phyloP scores from a whole-genome alignment of 2,329 filamentous ascomycete genomes.

The Pezicula radicicola region DNA sequence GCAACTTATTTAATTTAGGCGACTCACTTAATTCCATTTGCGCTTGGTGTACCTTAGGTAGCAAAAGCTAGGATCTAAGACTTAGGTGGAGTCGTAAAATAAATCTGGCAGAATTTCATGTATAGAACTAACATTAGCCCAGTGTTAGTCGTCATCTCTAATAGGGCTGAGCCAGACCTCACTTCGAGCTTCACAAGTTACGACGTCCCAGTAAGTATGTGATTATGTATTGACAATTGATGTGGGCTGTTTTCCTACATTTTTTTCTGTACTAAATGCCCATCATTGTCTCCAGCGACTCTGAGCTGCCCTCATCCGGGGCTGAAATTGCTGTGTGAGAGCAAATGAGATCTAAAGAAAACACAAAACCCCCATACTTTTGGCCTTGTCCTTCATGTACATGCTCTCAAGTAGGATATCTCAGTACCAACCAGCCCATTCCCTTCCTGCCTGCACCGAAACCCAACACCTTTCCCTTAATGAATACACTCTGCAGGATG shows the following conservation, averaged over 20 bases:
- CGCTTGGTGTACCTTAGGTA: too few relatives aligned
- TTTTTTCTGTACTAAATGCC: slow-evolving; percentile 17
- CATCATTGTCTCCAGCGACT: slow-evolving; percentile 12
- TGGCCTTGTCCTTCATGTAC: slow-evolving; percentile 26
- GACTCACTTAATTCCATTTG: too few relatives aligned
- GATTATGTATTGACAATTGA: slow-evolving; percentile 17
- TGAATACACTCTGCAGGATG: slow-evolving; percentile 26
- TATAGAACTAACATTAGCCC: too few relatives aligned
- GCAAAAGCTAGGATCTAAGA: too few relatives aligned
- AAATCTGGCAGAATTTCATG: too few relatives aligned
- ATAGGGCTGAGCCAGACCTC: not conserved
- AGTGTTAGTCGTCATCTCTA: too few relatives aligned
- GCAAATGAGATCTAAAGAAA: slow-evolving; percentile 27
- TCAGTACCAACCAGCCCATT: slow-evolving; percentile 11
- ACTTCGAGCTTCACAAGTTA: not conserved
- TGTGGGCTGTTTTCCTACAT: slow-evolving; percentile 29
- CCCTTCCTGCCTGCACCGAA: slow-evolving; percentile 3
- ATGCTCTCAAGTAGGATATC: slow-evolving; percentile 15
- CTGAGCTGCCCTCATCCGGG: slow-evolving; percentile 12
- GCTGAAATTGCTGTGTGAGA: slow-evolving; percentile 20
- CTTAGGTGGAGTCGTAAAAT: too few relatives aligned
- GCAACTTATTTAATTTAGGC: too few relatives aligned
- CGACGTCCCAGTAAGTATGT: slow-evolving; percentile 1
- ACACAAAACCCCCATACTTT: slow-evolving; percentile 23
- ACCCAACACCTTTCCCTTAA: slow-evolving; percentile 19